A percentile compares a stretch with the other conserved stretches of the same genome.
These are phyloP conservation scores for Malassezia equina DNA, from an alignment of 1,284 basidiomycete species.

Conservation along the genomic window DNA sequence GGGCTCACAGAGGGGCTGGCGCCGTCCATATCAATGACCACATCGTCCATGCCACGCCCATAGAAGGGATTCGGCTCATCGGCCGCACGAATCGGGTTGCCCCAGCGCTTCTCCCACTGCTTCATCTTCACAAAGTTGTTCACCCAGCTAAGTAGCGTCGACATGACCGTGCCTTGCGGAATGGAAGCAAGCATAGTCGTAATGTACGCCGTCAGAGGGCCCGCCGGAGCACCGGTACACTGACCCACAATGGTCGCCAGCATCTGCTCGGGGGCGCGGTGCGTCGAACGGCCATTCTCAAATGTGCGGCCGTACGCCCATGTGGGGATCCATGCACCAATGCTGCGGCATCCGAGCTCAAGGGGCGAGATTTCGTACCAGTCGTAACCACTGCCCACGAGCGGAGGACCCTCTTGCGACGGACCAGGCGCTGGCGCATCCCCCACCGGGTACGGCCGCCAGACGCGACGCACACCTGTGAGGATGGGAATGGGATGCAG, in stretches of 20 bases:
- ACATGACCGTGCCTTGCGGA: constrained; percentile 34
- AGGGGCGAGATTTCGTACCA: constrained; percentile 48
- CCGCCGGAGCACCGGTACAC: constrained; percentile 46
- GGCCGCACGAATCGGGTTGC: constrained; percentile 43
- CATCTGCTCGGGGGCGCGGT: constrained; percentile 29
- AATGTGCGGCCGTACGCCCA: constrained; percentile 46
- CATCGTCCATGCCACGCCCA: constrained; percentile 20
- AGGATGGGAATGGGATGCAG: constrained; percentile 36
- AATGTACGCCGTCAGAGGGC: constrained; percentile 41
- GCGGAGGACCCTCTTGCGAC: neutral
- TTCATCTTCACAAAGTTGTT: constrained; percentile 40
- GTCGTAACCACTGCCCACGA: constrained; percentile 22
- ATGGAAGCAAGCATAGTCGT: constrained; percentile 39
- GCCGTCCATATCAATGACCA: constrained; percentile 2
- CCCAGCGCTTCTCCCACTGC: constrained; percentile 41
- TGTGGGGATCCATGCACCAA: constrained; percentile 46
- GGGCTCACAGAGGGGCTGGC: neutral
- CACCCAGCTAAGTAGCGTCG: constrained; percentile 25
- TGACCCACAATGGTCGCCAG: constrained; percentile 44
- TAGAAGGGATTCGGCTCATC: constrained; percentile 45
- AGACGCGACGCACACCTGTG: constrained; percentile 32
- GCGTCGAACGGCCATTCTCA: constrained; percentile 28
- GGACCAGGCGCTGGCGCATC: neutral
- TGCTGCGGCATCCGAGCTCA: constrained; percentile 44
- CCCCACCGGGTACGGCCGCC: constrained; percentile 5